Base-by-base conservation (phyloP, 331 rosid species). In the Arachis monticola region DNA sequence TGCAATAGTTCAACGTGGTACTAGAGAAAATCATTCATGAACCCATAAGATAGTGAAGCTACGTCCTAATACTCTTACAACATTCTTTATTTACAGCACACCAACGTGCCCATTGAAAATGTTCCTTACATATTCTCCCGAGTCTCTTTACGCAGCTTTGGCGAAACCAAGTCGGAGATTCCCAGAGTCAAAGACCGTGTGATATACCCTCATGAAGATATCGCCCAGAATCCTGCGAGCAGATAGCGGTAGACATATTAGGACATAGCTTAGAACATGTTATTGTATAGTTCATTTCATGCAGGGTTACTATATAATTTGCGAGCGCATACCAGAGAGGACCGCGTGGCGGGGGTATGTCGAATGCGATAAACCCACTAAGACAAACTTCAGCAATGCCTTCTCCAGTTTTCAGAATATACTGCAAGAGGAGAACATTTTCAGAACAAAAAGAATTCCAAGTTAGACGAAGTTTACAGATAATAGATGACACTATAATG, bases 161-260 rank as follows among this genome's bases (percentile, higher is more conserved):
- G 98, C 97, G 10, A 93, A 89, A 75, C 96, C 96, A 38, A 93
- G 22, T 80, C 22, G 77, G 7, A 93, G 92, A 82, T 88, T 74
- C 8, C 93, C 97, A 13, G 76, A 89, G 80, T 93, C 96, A 41
- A 93, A 93, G 69, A 93, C 77, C 0, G 98, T 93, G 83, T 93
- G 98, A 81, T 90, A 93, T 8, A 69, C 83, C 75, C 98, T 87
- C 97, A 89, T 93, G 77, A 93, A 90, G 10, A 87, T 74, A 78
- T 93, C 96, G 14, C 98, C 98, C 77, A 90, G 89, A 83, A 93
- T 90, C 98, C 98, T 93, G 86, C 85, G 77, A 46, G 62, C 9
- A 60, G 5, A 46, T 2, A 17, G 60, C 47, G 13, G 45, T 11
- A 35, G 8, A 31, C 67, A 1, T 2, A 47, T 76, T 11, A 70